Conservation (phyloP, 1,284 basidiomycete species). For the Porphyrellus sp. region DNA sequence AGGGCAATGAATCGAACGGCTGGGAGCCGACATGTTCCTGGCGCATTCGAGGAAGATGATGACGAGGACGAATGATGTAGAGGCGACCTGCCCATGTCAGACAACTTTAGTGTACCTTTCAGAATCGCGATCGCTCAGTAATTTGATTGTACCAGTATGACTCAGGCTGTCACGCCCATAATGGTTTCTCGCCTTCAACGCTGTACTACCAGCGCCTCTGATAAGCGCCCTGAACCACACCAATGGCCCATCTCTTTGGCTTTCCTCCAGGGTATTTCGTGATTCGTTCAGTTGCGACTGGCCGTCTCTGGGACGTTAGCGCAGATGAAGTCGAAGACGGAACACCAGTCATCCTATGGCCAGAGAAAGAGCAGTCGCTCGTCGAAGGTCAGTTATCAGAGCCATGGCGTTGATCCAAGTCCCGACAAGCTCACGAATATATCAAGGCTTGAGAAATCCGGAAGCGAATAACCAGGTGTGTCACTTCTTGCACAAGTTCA, state of each 20-base stretch:
- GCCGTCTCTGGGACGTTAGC: constrained; percentile 61
- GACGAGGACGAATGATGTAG: constrained; percentile 4
- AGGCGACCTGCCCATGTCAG: not conserved
- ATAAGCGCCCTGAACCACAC: not conserved
- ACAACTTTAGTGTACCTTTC: not conserved
- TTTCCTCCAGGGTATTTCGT: constrained; percentile 78
- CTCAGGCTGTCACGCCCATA: not conserved
- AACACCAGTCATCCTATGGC: constrained; percentile 61
- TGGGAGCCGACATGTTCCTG: constrained; percentile 26
- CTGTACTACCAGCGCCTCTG: not conserved
- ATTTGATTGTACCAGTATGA: not conserved
- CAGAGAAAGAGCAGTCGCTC: constrained; percentile 66
- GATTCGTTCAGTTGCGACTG: constrained; percentile 58
- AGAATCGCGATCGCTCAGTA: not conserved
- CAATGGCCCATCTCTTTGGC: constrained; percentile 40
- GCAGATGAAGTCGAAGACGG: constrained; percentile 60
- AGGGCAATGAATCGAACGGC: constrained; percentile 10
- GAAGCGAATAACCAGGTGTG: constrained; percentile 69
- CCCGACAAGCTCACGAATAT: constrained; percentile 13
- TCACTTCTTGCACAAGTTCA: not conserved
- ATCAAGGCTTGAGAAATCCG: constrained; percentile 60
- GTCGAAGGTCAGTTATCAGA: constrained; percentile 56
- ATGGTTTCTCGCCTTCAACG: not conserved
- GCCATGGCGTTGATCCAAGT: not conserved
- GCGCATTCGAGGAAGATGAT: constrained; percentile 30